A percentile compares a stretch with the other conserved stretches of the same genome.
phyloP scores from a whole-genome alignment of 1,139 yeast genomes.

The Yamadazyma conglobata region DNA sequence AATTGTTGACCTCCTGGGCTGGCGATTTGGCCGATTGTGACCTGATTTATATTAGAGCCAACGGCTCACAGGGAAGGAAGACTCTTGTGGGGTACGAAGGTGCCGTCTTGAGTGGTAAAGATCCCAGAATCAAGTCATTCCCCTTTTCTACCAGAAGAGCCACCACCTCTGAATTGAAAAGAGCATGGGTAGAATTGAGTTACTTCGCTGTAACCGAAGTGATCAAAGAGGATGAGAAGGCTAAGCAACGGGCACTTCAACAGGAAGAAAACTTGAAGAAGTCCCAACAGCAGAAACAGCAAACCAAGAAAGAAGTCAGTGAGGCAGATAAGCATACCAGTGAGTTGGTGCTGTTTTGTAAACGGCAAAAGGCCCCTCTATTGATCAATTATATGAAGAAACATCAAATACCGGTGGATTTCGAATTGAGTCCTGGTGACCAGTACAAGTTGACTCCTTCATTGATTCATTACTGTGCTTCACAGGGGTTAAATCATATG shows the following conservation, averaged over 20 bases:
- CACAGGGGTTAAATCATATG: conserved; percentile 65
- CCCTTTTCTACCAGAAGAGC: conserved; percentile 93
- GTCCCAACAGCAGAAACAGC: conserved; percentile 19
- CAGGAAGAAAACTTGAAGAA: conserved; percentile 20
- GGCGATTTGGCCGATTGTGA: conserved; percentile 54
- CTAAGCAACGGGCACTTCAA: conserved; percentile 20
- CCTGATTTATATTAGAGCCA: conserved; percentile 79
- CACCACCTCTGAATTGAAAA: conserved; percentile 73
- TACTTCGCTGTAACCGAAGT: conserved; percentile 54
- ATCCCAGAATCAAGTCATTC: conserved; percentile 58
- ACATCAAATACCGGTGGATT: conserved; percentile 48
- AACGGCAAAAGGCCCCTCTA: conserved; percentile 77
- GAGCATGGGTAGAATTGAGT: conserved; percentile 79
- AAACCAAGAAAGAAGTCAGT: conserved; percentile 19
- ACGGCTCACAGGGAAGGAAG: conserved; percentile 65
- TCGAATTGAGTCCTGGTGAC: conserved; percentile 50
- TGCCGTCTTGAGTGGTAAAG: conserved; percentile 45
- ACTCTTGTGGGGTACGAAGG: conserved; percentile 67
- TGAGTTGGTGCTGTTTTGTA: conserved; percentile 58
- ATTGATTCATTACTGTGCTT: conserved; percentile 73
- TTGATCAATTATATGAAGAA: conserved; percentile 60
- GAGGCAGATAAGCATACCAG: conserved; percentile 48
- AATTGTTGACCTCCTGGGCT: conserved; percentile 65
- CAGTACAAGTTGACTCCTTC: conserved; percentile 64
- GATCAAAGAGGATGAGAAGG: conserved; percentile 45